Evolutionary conservation across 129 eudicot genomes (phyloP), one percentile per base, ranked within the genome.

Genomic region (Silybum marianum): DNA sequence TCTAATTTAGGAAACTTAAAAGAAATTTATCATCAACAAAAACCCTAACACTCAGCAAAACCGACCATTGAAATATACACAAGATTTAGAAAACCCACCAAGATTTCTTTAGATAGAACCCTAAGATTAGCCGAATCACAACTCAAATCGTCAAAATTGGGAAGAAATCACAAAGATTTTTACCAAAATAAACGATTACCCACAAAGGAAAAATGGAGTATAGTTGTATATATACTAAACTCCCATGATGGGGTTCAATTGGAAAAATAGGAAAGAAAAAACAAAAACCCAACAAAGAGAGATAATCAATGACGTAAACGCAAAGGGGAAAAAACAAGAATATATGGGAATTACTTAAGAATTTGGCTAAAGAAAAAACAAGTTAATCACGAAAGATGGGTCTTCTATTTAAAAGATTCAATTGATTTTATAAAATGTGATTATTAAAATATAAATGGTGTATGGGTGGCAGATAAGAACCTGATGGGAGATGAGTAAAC

Each of bases 241-340:
- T 71, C 75, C 74, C 70, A 73, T 65, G 22, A 73, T 77, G 78
- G 78, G 72, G 82, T 71, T 83, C 11, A 71, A 66, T 42, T 42
- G 23, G 46, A 21, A 70, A 80, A 25, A 54, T 9, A 58, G 13
- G 51, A 46, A 63, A 30, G 25, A 58, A 58, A 48, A 58, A 13
- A 65, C 11, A 81, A 19, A 74, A 62, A 21, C 63, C 38, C 51
- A 84, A 30, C 23, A 76, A 28, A 38, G 30, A 81, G 72, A 72
- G 79, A 77, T 70, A 76, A 82, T 78, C 75, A 85, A 84, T 87
- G 72, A 78, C 83, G 85, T 84, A 71, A 73, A 83, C 84, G 82
- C 73, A 79, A 82, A 77, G 71, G 28, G 74, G 81, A 26, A 26
- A 80, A 80, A 51, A 25, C 74, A 78, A 62, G 78, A 73, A 36